These are phyloP conservation scores for Eucalyptus microcorys DNA, from an alignment of 345 rosid genomes.

Conservation along the genomic window DNA sequence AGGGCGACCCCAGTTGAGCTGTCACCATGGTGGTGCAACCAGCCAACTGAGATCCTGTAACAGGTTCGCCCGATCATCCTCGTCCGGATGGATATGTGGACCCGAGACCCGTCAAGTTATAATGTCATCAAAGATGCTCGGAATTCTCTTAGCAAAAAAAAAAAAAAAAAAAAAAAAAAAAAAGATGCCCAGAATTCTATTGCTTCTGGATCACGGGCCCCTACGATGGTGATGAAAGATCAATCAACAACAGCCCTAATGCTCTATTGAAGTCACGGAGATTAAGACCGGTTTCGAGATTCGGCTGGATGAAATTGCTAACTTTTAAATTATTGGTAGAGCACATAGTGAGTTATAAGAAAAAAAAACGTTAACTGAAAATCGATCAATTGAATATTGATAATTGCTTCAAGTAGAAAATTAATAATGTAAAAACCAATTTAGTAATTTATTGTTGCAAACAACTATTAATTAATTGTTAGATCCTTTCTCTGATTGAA, in stretches of 20 bases:
- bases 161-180: too few relatives aligned
- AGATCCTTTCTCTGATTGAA: not conserved
- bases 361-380: not conserved
- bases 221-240: too few relatives aligned
- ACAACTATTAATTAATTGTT: not conserved
- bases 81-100: not conserved
- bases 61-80: not conserved
- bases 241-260: not conserved
- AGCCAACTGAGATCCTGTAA: not conserved
- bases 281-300: too few relatives aligned
- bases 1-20: not conserved
- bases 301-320: not conserved
- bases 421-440: not conserved
- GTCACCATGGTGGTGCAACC: not conserved
- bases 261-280: not conserved
- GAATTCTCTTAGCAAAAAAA: too few relatives aligned
- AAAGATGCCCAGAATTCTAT: not conserved
- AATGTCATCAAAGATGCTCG: not conserved
- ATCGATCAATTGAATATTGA: too few relatives aligned
- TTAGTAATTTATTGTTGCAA: not conserved
- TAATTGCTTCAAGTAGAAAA: not conserved
- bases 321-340: too few relatives aligned
- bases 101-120: not conserved
- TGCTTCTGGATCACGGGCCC: not conserved
- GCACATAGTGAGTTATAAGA: too few relatives aligned